Evolutionary conservation across 768 basidiomycete species (phyloP), one percentile per base, ranked within the genome.

Genomic region (Kwoniella dendrophila): DNA sequence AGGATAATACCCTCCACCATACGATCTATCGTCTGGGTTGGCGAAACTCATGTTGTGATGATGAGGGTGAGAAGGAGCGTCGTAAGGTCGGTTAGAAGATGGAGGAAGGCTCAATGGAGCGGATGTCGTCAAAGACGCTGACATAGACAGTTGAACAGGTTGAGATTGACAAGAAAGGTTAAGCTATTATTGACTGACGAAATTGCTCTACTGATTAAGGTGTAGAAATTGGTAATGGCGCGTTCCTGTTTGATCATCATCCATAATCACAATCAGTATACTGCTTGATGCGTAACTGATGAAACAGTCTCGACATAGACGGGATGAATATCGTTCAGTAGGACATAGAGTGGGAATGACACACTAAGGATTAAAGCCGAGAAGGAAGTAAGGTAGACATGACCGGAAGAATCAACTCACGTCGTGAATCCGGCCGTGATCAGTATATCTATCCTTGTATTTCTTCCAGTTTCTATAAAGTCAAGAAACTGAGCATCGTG

Each of bases 101-200:
- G 57, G 63, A 36, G 63, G 51, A 11, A 65, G 38, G 47, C 57
- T 59, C 63, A 65, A 38, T 26, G 63, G 63, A 65, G 63, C 63
- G 26, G 63, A 65, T 43, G 63, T 65, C 20, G 63, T 65, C 40
- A 65, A 41, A 34, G 63, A 64, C 11, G 60, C 60, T 27, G 60
- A 62, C 60, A 62, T 62, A 27, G 47, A 62, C 49, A n/a, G 27
- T 29, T 22, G 11, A 34, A 18, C n/a, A 30, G 49, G 18, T 20
- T 32, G 12, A 51, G 41, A n/a, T 29, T 6, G n/a, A 32, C 26
- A 14, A 8, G 16, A 20, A 51, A 33, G 7, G 18, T 26, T 27
- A 11, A 27, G 24, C 29, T 14, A 22, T 12, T 14, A 26, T 24
- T 26, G 4, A 27, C 16, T 26, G 47, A 11, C 4, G 12, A 27